Evolutionary conservation across 2,329 filamentous ascomycete genomes (phyloP).

Genomic region (Aspergillus aculeatinus): DNA sequence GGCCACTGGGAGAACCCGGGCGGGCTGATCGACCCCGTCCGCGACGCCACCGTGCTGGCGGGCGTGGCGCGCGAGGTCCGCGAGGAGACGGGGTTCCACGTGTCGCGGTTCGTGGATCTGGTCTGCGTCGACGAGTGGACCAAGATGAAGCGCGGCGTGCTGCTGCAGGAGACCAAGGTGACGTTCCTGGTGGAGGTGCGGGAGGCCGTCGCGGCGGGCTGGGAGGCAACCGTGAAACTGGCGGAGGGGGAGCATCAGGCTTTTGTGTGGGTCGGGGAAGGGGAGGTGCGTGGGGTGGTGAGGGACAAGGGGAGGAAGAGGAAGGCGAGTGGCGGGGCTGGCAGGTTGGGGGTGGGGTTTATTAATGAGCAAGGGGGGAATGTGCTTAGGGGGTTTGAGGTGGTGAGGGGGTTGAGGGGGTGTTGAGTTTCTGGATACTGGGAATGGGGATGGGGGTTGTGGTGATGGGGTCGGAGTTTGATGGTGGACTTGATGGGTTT

Average conservation of each 20-base stretch:
- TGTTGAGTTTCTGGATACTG: too few species aligned
- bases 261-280: constrained; percentile 40
- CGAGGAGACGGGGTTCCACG: constrained; percentile 53
- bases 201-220: constrained; percentile 2
- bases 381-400: constrained; percentile 24
- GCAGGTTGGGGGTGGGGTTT: constrained; percentile 21
- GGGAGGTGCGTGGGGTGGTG: constrained; percentile 28
- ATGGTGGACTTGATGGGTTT: too few species aligned
- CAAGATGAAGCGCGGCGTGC: constrained; percentile 23
- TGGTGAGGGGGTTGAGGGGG: not conserved
- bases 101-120: constrained; percentile 44
- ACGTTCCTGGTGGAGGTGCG: constrained; percentile 39
- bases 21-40: constrained; percentile 45
- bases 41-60: constrained; percentile 50
- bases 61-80: constrained; percentile 51
- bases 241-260: constrained; percentile 37
- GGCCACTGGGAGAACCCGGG: constrained; percentile 54
- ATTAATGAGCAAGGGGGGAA: constrained; percentile 24
- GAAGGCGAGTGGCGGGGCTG: not conserved
- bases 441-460: not conserved
- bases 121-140: constrained; percentile 38
- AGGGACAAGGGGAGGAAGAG: not conserved
- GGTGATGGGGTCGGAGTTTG: not conserved
- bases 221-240: constrained; percentile 29
- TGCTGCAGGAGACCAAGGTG: constrained; percentile 32